These are phyloP conservation scores for Lactifluus echinatus DNA, from an alignment of 768 basidiomycete species.

Conservation along the genomic window DNA sequence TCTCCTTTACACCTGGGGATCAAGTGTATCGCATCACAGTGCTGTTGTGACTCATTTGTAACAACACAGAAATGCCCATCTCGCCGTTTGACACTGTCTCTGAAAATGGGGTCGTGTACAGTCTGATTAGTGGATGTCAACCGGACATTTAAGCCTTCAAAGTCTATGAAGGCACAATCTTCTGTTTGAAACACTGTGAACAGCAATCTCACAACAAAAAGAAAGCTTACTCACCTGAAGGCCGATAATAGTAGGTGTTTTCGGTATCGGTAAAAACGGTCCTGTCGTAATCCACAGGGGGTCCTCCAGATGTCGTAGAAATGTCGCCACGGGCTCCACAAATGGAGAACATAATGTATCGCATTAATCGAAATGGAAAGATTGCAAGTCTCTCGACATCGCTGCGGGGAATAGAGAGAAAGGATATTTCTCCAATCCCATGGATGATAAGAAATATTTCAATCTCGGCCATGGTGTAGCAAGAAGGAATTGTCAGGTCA, in stretches of 20 bases:
- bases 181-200: not conserved
- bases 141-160: not conserved
- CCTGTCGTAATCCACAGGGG: not conserved
- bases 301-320: not conserved
- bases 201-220: not conserved
- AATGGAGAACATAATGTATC: not conserved
- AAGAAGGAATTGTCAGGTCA: too few species aligned
- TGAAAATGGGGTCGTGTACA: not conserved
- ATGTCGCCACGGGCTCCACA: not conserved
- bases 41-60: too few species aligned
- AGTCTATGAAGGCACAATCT: not conserved
- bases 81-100: not conserved
- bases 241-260: too few species aligned
- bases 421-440: too few species aligned
- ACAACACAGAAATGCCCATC: conserved; percentile 1
- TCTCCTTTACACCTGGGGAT: too few species aligned
- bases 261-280: not conserved
- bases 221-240: not conserved
- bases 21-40: too few species aligned
- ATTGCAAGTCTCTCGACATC: too few species aligned
- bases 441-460: too few species aligned
- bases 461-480: too few species aligned
- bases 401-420: too few species aligned
- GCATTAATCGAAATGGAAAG: not conserved
- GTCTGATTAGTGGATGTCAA: not conserved